Percentiles rank a stretch among this genome's conserved stretches.
phyloP scores from a whole-genome alignment of 1,139 yeast genomes.

The Suhomyces kunorum region DNA sequence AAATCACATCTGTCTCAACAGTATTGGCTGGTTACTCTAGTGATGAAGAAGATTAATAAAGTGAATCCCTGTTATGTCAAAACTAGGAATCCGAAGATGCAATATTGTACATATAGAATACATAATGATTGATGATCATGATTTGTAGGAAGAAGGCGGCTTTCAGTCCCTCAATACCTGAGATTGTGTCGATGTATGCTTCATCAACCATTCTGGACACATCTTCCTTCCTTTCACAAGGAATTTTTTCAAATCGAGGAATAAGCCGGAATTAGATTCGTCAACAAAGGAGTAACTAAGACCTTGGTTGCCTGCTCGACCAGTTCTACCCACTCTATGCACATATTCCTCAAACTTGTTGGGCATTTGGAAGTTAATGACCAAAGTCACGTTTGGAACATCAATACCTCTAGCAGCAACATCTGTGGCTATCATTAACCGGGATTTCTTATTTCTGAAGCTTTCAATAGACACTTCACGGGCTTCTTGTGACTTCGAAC shows the following conservation, averaged over 20 bases:
- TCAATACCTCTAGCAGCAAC: constrained; percentile 95
- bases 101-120: neutral
- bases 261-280: constrained; percentile 54
- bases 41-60: constrained; percentile 16
- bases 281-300: constrained; percentile 71
- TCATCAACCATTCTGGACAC: constrained; percentile 54
- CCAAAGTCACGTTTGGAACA: constrained; percentile 81
- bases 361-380: constrained; percentile 84
- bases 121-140: constrained; percentile 3
- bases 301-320: constrained; percentile 87
- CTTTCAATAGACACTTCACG: constrained; percentile 76
- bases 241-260: constrained; percentile 53
- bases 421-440: constrained; percentile 79
- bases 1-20: constrained; percentile 1
- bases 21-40: constrained; percentile 19
- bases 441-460: constrained; percentile 60
- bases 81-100: too few relatives aligned
- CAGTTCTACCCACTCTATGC: constrained; percentile 96
- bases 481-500: constrained; percentile 83
- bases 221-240: constrained; percentile 50
- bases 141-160: neutral
- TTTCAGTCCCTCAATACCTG: constrained; percentile 18
- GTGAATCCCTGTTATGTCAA: too few relatives aligned
- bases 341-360: constrained; percentile 72
- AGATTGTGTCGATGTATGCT: constrained; percentile 28